Percentiles rank a stretch among this genome's conserved stretches.
phyloP scores from a whole-genome alignment of 2,329 filamentous ascomycete species.

The Shiraia bambusicola region DNA sequence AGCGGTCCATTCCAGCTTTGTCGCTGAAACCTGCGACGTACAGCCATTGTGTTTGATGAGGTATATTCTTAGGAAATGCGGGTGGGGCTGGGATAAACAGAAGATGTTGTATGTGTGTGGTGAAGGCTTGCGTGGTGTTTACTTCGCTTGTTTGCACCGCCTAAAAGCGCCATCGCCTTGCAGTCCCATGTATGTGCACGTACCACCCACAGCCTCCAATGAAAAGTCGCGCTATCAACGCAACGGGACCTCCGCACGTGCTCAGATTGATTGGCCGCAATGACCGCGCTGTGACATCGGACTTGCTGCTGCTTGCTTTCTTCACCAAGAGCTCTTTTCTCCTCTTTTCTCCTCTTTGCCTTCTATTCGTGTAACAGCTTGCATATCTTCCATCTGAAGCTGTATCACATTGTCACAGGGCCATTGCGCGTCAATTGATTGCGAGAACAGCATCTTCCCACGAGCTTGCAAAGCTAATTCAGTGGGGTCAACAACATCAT shows the following conservation, averaged over 20 bases:
- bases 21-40: conserved; percentile 10
- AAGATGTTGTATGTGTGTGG: conserved; percentile 3
- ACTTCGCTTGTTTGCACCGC: conserved; percentile 20
- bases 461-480: conserved; percentile 13
- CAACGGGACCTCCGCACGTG: conserved; percentile 24
- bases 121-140: conserved; percentile 8
- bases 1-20: neutral
- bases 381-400: conserved; percentile 8
- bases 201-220: neutral
- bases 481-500: conserved; percentile 53
- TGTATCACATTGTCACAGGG: conserved; percentile 5
- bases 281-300: conserved; percentile 11
- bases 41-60: conserved; percentile 31
- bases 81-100: neutral
- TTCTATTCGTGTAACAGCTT: conserved; percentile 1
- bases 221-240: conserved; percentile 5
- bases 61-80: conserved; percentile 13
- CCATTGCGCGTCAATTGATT: conserved; percentile 11
- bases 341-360: conserved; percentile 1
- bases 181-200: neutral
- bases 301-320: conserved; percentile 10
- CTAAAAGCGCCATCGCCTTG: neutral
- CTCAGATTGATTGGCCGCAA: conserved; percentile 29
- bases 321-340: conserved; percentile 8
- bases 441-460: conserved; percentile 2